Conservation (phyloP, 495 filamentous ascomycete genomes). For the Cudoniella acicularis region DNA sequence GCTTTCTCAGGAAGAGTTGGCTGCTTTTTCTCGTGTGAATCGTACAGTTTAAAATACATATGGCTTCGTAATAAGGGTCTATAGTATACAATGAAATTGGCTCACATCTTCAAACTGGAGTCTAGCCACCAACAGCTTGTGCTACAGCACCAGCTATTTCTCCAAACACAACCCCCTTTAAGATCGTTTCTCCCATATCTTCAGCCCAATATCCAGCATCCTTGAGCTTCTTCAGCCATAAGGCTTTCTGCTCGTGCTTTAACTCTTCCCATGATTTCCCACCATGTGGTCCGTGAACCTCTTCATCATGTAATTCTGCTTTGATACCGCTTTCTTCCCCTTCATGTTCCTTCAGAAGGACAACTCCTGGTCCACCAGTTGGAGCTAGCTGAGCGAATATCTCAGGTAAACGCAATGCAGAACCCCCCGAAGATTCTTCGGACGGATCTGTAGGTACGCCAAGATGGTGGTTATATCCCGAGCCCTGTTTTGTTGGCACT, state of each 20-base stretch:
- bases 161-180: constrained; percentile 72
- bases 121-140: constrained; percentile 18
- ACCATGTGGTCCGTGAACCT: constrained; percentile 32
- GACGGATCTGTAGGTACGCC: background rate
- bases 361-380: background rate
- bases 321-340: constrained; percentile 16
- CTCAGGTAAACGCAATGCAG: constrained; percentile 1
- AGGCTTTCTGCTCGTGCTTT: constrained; percentile 46
- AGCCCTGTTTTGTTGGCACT: background rate
- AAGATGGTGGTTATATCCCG: background rate
- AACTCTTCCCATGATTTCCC: constrained; percentile 67
- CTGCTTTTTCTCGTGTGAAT: no score
- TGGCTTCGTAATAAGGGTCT: background rate
- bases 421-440: background rate
- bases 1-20: no score
- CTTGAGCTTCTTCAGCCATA: constrained; percentile 67
- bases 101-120: background rate
- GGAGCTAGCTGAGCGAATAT: constrained; percentile 17
- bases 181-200: constrained; percentile 66
- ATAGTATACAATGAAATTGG: background rate
- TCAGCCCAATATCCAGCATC: constrained; percentile 70
- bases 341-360: background rate
- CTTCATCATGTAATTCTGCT: constrained; percentile 43
- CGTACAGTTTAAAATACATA: no score
- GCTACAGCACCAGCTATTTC: constrained; percentile 44